A percentile compares a stretch with the other conserved stretches of the same genome.
These are phyloP conservation scores for Cladosporium velox DNA, from an alignment of 2,329 filamentous ascomycete species.

Conservation along the genomic window DNA sequence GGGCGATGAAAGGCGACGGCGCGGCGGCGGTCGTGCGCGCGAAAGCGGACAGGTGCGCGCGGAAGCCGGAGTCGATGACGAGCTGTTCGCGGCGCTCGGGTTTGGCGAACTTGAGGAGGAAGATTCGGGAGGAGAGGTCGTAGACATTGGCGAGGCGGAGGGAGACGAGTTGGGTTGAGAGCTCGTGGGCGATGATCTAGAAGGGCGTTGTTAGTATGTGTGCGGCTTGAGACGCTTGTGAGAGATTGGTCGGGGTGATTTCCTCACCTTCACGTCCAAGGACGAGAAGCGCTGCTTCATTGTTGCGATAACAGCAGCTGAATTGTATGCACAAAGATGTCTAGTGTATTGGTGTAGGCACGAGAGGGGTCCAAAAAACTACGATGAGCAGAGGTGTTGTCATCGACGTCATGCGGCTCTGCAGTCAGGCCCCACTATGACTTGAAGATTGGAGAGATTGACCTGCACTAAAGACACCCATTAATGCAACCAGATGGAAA, in stretches of 20 bases:
- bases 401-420: conserved; percentile 16
- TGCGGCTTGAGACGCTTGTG: background rate
- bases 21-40: conserved; percentile 80
- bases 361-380: conserved; percentile 7
- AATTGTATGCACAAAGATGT: background rate
- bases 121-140: conserved; percentile 92
- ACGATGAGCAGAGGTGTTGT: conserved; percentile 3
- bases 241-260: background rate
- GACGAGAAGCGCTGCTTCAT: conserved; percentile 83
- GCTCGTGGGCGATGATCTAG: conserved; percentile 94
- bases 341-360: background rate
- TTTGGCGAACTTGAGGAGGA: conserved; percentile 92
- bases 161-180: conserved; percentile 72
- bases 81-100: conserved; percentile 87
- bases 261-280: conserved; percentile 68
- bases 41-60: conserved; percentile 91
- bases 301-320: conserved; percentile 13
- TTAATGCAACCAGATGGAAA: no score
- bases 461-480: no score
- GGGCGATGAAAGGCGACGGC: conserved; percentile 81
- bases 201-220: conserved; percentile 9
- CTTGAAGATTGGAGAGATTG: no score
- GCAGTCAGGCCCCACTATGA: background rate
- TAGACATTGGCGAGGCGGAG: conserved; percentile 92
- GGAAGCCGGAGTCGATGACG: conserved; percentile 91